Evolutionary conservation across 2,329 filamentous ascomycete genomes (phyloP), one percentile per base, ranked within the genome.

Genomic region (Exserohilum turcica): DNA sequence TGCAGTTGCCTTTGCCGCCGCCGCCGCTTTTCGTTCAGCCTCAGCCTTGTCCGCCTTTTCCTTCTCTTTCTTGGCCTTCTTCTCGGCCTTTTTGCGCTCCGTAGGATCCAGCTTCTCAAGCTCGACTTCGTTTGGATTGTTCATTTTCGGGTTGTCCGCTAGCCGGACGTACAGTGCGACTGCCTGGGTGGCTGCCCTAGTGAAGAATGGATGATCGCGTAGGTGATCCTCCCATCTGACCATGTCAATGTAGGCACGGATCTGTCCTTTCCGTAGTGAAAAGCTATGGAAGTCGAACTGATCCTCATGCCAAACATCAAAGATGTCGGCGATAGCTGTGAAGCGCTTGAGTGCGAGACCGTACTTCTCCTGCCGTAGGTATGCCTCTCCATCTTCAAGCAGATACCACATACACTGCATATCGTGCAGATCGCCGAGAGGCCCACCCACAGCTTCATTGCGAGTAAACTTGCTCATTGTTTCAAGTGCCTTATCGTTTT

Each of bases 401-500:
- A 99, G 79, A 73, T 87, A 99, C 95, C 94, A 99, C 64, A 97
- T 86, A 73, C 92, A 97, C 77, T 99, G 94, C 94, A 99, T 99
- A 66, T 99, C 94, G 61, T 95, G 84, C 31, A 99, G 84, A 74
- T 99, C 94, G 42, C 89, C 90, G 35, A 99, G 79, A 4, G 95
- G 90, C 1, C 94, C 94, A 5, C 91, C 92, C 10, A 88, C 84
- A 3, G 91, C 89, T 69, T 99, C 94, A 46, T 92, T 92, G 48
- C 93, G 84, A 0, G 95, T 99, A 76, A 99, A 99, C 60, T 97
- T 84, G 59, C 91, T 90, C 82, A 97, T 92, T 0, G 91, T 96
- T 66, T 90, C 86, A 47, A 97, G 79, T 0, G 90, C 93, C 64
- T 86, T 86, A 45, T 95, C 90, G 68, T 91, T 94, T 71, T 97